Base-by-base conservation (phyloP, 371 early-diverging fungal species). In the Haplosporangium sp. region DNA sequence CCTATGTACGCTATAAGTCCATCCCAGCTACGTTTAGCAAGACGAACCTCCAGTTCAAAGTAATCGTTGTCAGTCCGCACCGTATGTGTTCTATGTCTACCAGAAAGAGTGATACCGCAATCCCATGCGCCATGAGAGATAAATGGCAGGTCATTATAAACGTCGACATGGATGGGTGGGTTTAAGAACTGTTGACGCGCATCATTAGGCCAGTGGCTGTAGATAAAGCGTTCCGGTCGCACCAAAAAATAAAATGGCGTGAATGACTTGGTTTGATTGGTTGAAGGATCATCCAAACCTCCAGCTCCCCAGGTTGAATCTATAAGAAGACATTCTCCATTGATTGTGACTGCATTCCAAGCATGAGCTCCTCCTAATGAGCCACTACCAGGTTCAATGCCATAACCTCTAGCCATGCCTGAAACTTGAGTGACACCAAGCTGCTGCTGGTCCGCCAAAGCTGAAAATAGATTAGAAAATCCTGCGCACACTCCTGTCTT, bases 401-500 rank as follows among this genome's bases (percentile, higher is more conserved):
- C 78, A 38, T 45, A 45, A 1, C 78, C 78, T 4, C 70, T 61
- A 15, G 78, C 78, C 13, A 62, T 45, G 4, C 78, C 78, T 1
- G 3, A 11, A 1, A 73, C 60, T 35, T 42, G 56, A 4, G 34
- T 57, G 17, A 73, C 78, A 0, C 70, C 73, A 1, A 77, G 60
- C 4, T 57, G 42, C 34, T 61, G 63, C n/a, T 34, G 66, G 1
- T 61, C 66, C 39, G 78, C 53, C 11, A 77, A 35, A 1, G 69
- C 70, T 3, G 47, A 20, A 47, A 72, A 77, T 40, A 77, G 19
- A 37, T 77, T 77, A 27, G 78, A 52, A 55, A 61, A 77, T n/a
- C 78, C 78, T 40, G 65, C 78, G 40, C 78, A 77, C 40, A 77
- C 78, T 0, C 66, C 72, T 2, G 47, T 65, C 35, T 65, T 63